A percentile compares a stretch with the other conserved stretches of the same genome.
Evolutionary conservation across 306 rosid species (phyloP).

Genomic region (Sindora glabra): DNA sequence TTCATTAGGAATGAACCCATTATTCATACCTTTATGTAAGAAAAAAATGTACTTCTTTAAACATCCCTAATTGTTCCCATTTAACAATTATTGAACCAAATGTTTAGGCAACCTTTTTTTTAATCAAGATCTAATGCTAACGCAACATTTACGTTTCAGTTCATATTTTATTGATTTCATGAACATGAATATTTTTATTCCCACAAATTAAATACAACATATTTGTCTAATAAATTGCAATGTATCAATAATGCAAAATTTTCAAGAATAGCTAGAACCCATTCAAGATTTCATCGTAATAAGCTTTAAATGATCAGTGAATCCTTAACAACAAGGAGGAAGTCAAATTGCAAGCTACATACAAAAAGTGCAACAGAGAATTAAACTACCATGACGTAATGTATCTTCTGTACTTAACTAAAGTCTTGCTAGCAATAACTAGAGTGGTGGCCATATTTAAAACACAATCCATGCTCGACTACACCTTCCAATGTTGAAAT

Average conservation of each 20-base stretch:
- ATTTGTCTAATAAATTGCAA: not conserved
- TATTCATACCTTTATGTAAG: no score
- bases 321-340: constrained; percentile 10
- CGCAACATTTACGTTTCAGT: no score
- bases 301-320: not conserved
- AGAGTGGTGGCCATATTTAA: constrained; percentile 36
- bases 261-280: not conserved
- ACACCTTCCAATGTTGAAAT: constrained; percentile 35
- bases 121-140: no score
- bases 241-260: constrained; percentile 3
- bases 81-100: no score
- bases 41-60: no score
- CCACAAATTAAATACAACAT: not conserved
- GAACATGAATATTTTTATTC: constrained; percentile 2
- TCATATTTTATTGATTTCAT: no score
- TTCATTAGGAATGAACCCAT: no score
- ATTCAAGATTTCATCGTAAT: not conserved
- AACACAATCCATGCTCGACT: constrained; percentile 41
- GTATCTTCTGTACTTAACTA: constrained; percentile 29
- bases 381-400: no score
- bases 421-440: constrained; percentile 28
- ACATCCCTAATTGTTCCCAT: no score
- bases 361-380: no score
- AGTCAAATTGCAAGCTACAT: no score
- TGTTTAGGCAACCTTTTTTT: no score